Evolutionary conservation across 768 basidiomycete genomes (phyloP).

Genomic region (Austroboletus eburneus): DNA sequence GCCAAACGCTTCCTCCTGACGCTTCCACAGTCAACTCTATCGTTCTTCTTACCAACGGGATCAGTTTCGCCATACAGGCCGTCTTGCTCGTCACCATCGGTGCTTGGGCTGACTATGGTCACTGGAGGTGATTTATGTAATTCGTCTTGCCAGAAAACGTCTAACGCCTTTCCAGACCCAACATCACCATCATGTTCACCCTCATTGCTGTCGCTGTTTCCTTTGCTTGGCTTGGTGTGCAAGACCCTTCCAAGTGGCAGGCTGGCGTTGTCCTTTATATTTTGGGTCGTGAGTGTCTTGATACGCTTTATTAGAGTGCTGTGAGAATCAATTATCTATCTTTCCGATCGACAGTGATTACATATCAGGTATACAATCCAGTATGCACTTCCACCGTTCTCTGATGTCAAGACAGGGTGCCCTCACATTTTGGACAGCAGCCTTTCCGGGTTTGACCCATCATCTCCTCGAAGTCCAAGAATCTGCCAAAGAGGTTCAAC

Average conservation of each 20-base stretch:
- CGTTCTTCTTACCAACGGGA: slow-evolving; percentile 73
- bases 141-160: background rate
- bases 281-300: slow-evolving; percentile 48
- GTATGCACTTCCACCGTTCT: background rate
- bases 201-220: slow-evolving; percentile 60
- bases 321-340: too few relatives aligned
- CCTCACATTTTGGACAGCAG: slow-evolving; percentile 80
- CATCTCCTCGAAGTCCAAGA: slow-evolving; percentile 65
- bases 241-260: slow-evolving; percentile 60
- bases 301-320: background rate
- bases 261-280: slow-evolving; percentile 60
- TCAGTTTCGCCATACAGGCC: slow-evolving; percentile 75
- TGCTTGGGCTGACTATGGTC: slow-evolving; percentile 81
- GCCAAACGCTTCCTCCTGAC: background rate
- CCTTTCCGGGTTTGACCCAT: slow-evolving; percentile 71
- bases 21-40: slow-evolving; percentile 63
- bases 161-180: slow-evolving; percentile 44
- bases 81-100: slow-evolving; percentile 61
- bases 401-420: slow-evolving; percentile 41
- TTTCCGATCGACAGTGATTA: slow-evolving; percentile 44
- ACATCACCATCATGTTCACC: slow-evolving; percentile 75
- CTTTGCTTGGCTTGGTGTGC: slow-evolving; percentile 76
- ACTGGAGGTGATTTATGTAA: slow-evolving; percentile 51
- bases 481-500: slow-evolving; percentile 39
- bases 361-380: slow-evolving; percentile 52